Evolutionary conservation across 805 yeast genomes (phyloP).

Genomic region (Grigorovia jiainica): DNA sequence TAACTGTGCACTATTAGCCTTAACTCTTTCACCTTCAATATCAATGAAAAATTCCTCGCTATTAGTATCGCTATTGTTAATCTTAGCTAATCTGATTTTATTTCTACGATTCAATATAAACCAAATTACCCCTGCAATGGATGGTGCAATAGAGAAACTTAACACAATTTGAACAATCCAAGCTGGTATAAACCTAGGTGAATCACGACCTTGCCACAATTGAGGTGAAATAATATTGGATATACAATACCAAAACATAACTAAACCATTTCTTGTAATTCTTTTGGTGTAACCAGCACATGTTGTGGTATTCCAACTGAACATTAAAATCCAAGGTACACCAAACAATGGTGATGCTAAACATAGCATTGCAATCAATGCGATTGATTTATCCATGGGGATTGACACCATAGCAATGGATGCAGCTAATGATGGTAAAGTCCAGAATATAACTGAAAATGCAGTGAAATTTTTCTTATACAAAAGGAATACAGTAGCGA

Average conservation of each 20-base stretch:
- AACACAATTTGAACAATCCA: conserved; percentile 50
- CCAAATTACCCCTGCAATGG: conserved; percentile 35
- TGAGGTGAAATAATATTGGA: conserved; percentile 50
- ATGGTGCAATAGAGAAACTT: conserved; percentile 40
- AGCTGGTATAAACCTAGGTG: conserved; percentile 38
- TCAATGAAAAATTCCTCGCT: conserved; percentile 18
- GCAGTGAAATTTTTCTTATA: conserved; percentile 32
- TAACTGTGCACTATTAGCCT: conserved; percentile 30
- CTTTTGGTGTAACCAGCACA: conserved; percentile 45
- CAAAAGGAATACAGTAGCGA: conserved; percentile 30
- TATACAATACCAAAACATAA: conserved; percentile 38
- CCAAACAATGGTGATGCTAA: conserved; percentile 40
- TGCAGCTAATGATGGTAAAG: conserved; percentile 37
- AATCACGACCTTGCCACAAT: conserved; percentile 39
- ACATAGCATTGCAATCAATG: conserved; percentile 38
- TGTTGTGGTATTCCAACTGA: conserved; percentile 29
- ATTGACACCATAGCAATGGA: conserved; percentile 38
- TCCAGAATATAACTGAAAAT: conserved; percentile 30
- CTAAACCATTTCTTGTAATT: conserved; percentile 36
- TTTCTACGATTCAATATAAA: conserved; percentile 39
- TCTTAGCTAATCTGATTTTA: conserved; percentile 27
- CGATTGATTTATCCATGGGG: conserved; percentile 37
- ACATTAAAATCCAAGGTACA: conserved; percentile 32
- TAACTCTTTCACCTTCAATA: conserved; percentile 2
- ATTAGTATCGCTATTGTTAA: conserved; percentile 7